These are phyloP conservation scores for Arthrobotrys entomopaga DNA, from an alignment of 2,329 filamentous ascomycete species.

Conservation along the genomic window DNA sequence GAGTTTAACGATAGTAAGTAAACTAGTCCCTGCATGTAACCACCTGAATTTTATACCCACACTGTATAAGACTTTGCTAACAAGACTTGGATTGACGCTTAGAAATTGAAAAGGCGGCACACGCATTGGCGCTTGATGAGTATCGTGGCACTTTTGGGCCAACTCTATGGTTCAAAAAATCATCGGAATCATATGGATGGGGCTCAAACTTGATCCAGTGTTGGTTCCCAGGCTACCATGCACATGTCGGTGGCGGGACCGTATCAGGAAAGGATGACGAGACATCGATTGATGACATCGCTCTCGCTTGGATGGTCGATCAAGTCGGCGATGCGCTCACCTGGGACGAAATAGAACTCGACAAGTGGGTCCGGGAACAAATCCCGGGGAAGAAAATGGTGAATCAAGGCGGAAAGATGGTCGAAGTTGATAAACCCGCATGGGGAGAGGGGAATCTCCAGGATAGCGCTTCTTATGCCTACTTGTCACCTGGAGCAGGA, in stretches of 20 bases:
- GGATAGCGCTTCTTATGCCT: conserved; percentile 13
- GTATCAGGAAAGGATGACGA: conserved; percentile 9
- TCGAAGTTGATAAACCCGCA: not conserved
- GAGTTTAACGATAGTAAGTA: conserved; percentile 60
- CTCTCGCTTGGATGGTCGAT: conserved; percentile 62
- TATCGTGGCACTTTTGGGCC: conserved; percentile 68
- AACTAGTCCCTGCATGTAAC: not conserved
- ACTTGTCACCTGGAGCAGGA: not conserved
- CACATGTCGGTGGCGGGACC: conserved; percentile 66
- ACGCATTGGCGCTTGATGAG: conserved; percentile 71
- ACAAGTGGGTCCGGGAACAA: conserved; percentile 12
- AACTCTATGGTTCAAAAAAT: conserved; percentile 61
- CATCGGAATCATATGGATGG: conserved; percentile 65
- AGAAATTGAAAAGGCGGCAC: conserved; percentile 69
- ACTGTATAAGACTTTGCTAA: conserved; percentile 62
- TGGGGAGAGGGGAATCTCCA: conserved; percentile 19
- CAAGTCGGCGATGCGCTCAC: conserved; percentile 31
- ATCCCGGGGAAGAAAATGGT: not conserved
- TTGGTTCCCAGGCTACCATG: conserved; percentile 61
- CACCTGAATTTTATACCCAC: not conserved
- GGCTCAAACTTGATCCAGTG: conserved; percentile 66
- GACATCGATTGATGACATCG: conserved; percentile 57
- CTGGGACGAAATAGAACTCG: conserved; percentile 40
- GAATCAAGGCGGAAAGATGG: not conserved
- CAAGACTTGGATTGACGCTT: conserved; percentile 58